phyloP scores from a whole-genome alignment of 805 yeast species.

The Ogataea siamensis region DNA sequence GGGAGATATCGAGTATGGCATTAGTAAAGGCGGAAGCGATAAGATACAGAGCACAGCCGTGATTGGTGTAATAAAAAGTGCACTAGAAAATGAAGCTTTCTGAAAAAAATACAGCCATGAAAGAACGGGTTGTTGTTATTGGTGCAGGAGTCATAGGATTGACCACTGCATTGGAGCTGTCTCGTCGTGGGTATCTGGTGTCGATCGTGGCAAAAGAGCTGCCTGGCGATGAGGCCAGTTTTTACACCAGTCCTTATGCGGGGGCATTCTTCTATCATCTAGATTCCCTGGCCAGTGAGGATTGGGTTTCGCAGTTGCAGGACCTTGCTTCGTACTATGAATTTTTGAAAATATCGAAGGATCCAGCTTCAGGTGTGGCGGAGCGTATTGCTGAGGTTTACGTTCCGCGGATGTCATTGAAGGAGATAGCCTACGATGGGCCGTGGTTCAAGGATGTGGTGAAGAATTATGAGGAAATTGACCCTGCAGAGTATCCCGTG shows the following conservation, averaged over 20 bases:
- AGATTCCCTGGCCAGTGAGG: constrained; percentile 34
- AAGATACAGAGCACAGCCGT: constrained; percentile 87
- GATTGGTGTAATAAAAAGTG: constrained; percentile 77
- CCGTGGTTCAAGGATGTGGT: constrained; percentile 42
- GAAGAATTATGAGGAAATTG: constrained; percentile 34
- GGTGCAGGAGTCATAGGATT: constrained; percentile 61
- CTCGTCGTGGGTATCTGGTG: constrained; percentile 40
- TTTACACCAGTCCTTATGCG: constrained; percentile 47
- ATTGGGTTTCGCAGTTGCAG: constrained; percentile 30
- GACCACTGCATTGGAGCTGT: constrained; percentile 47
- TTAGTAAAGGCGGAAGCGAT: constrained; percentile 90
- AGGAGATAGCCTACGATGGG: constrained; percentile 29
- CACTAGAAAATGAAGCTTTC: constrained; percentile 47
- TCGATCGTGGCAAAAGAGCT: constrained; percentile 46
- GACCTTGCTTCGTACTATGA: constrained; percentile 39
- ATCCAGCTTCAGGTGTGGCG: constrained; percentile 42
- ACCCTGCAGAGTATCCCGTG: constrained; percentile 32
- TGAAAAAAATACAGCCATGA: background rate
- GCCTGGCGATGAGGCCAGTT: constrained; percentile 39
- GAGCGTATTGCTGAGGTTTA: constrained; percentile 30
- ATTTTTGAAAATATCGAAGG: constrained; percentile 36
- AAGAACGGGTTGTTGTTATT: constrained; percentile 19
- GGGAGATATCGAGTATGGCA: constrained; percentile 86
- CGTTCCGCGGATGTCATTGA: constrained; percentile 28
- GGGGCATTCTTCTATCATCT: constrained; percentile 49